Conservation (phyloP, 495 filamentous ascomycete genomes). For the Chaetomidium leptoderma region DNA sequence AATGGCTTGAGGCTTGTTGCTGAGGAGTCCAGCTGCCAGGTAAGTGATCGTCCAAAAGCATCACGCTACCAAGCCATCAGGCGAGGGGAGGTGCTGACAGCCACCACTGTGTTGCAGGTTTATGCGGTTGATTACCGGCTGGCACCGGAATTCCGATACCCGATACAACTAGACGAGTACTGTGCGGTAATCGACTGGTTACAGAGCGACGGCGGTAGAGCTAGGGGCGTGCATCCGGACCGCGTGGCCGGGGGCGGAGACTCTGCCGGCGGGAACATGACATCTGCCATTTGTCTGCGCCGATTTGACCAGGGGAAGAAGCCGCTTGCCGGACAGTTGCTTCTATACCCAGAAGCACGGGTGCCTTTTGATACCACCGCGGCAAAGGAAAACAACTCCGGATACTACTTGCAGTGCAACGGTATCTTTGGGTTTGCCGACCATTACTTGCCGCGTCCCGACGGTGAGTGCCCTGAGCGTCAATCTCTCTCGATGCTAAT, state of each 20-base stretch:
- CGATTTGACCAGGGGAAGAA: slow-evolving; percentile 25
- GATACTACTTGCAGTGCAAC: slow-evolving; percentile 37
- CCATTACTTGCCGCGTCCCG: slow-evolving; percentile 33
- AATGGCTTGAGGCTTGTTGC: slow-evolving; percentile 32
- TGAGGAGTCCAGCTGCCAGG: slow-evolving; percentile 25
- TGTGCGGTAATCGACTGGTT: slow-evolving; percentile 31
- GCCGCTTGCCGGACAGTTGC: slow-evolving; percentile 28
- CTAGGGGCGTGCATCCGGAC: slow-evolving; percentile 26
- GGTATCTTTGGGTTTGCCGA: slow-evolving; percentile 39
- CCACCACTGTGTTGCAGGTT: slow-evolving; percentile 14
- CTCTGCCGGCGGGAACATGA: slow-evolving; percentile 38
- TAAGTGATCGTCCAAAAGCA: too few relatives aligned
- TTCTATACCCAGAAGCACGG: slow-evolving; percentile 38
- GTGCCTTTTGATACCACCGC: slow-evolving; percentile 37
- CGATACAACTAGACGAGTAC: slow-evolving; percentile 35
- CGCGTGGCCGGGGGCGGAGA: slow-evolving; percentile 34
- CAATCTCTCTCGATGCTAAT: too few relatives aligned
- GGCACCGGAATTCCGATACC: slow-evolving; percentile 39
- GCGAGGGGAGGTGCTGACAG: too few relatives aligned
- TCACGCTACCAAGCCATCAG: too few relatives aligned
- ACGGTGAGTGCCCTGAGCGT: too few relatives aligned
- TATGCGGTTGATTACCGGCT: slow-evolving; percentile 37
- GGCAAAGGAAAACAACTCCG: slow-evolving; percentile 34
- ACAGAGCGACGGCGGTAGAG: slow-evolving; percentile 17
- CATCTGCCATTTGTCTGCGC: slow-evolving; percentile 30